Evolutionary conservation across 1,284 basidiomycete genomes (phyloP), one percentile per base, ranked within the genome.

Genomic region (Trichosporon sp.): DNA sequence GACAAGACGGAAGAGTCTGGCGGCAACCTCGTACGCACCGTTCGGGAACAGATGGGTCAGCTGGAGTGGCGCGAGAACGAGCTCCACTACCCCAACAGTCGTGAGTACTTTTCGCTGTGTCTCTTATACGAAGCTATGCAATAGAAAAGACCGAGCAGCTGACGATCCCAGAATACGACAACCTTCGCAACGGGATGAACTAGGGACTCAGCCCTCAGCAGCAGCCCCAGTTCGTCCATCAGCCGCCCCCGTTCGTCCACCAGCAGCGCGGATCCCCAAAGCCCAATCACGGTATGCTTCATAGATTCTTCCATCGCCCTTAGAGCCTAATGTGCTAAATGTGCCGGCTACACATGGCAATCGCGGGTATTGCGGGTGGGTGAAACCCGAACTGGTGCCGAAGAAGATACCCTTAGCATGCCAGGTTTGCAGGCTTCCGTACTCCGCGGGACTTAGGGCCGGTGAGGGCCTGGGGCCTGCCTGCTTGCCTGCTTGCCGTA

Each of bases 51-150:
- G 61, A 67, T 78, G 32, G 78, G 78, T 29, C 68, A 70, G 57
- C 59, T 79, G 52, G 72, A 76, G 60, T 66, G 62, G 62, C 66
- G 70, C 58, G 63, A 64, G 59, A 78, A 78, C 65, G 77, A 77
- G 66, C 61, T 78, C 58, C 56, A 65, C 29, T 78, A 78, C 69
- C 74, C 73, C 0, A 66, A 69, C n/a, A 76, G 74, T 66, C 74
- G 76, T 78, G 65, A 73, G 76, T 73, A 16, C 11, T 8, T 14
- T 13, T 7, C 13, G 29, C 19, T 1, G 44, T n/a, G 4, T 8
- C 23, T 8, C 16, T 23, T 36, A 23, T 32, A 59, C 3, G n/a
- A n/a, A 3, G n/a, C n/a, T n/a, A 9, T 34, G 33, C 9, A 25
- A n/a, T n/a, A n/a, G n/a, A 54, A 54, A 16, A 52, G 14, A n/a